Conservation (phyloP, 306 rosid species). For the Dalbergia cultrata region DNA sequence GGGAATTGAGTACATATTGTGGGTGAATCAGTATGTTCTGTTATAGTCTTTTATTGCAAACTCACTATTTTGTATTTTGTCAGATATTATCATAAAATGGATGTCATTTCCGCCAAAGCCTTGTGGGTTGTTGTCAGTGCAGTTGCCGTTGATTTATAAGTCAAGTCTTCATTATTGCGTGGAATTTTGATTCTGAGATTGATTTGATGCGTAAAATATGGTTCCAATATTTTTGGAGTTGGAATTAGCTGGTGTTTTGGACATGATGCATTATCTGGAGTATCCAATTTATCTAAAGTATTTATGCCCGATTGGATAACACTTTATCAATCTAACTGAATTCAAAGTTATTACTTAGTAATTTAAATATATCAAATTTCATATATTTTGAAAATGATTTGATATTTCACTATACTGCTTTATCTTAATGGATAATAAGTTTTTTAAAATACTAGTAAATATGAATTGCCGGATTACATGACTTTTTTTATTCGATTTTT, state of each 20-base stretch:
- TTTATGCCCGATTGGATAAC: no score
- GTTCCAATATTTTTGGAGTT: not conserved
- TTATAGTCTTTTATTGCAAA: not conserved
- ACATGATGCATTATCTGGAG: no score
- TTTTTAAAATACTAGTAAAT: no score
- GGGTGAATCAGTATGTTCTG: conserved; percentile 26
- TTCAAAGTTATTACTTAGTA: no score
- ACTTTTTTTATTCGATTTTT: no score
- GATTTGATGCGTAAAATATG: not conserved
- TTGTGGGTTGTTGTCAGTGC: not conserved
- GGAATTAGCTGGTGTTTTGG: not conserved
- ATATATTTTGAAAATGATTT: no score
- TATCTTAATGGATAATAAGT: no score
- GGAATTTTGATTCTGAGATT: not conserved
- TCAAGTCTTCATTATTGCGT: not conserved
- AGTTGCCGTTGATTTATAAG: not conserved
- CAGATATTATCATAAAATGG: not conserved
- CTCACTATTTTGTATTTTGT: not conserved
- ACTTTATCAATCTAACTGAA: no score
- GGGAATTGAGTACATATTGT: conserved; percentile 3
- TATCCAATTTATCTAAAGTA: no score
- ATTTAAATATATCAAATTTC: no score
- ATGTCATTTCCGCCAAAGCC: not conserved
- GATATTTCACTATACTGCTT: no score
- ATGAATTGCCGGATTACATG: no score